Evolutionary conservation across 2,329 filamentous ascomycete genomes (phyloP).

Genomic region (Leptographium procerum): DNA sequence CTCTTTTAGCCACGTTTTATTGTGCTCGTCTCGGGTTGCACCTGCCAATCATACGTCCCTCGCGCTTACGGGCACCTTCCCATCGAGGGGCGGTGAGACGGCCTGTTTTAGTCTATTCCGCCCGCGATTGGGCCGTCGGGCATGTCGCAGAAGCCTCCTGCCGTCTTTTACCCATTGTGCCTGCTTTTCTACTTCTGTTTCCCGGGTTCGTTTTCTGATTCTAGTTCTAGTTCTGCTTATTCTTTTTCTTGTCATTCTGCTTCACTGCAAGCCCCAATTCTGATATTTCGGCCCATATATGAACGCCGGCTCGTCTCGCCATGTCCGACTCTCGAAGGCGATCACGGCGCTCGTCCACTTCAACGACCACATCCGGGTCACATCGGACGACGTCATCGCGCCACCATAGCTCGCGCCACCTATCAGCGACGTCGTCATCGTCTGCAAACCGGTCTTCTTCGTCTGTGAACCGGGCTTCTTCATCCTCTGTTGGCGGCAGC

Average conservation of each 20-base stretch:
- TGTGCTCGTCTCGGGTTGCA: background rate
- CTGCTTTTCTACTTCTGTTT: background rate
- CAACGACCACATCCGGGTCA: background rate
- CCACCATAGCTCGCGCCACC: constrained; percentile 8
- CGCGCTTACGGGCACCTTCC: background rate
- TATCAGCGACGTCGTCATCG: constrained; percentile 3
- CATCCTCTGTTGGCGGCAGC: background rate
- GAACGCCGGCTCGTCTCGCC: background rate
- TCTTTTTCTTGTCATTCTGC: background rate
- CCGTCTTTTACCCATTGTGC: background rate
- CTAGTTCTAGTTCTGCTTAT: background rate
- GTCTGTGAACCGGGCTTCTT: constrained; percentile 6
- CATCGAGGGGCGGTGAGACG: background rate
- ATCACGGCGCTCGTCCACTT: background rate
- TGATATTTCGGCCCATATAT: background rate
- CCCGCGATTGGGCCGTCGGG: background rate
- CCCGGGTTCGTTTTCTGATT: background rate
- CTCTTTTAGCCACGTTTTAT: background rate
- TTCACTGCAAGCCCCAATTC: background rate
- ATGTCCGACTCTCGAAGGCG: constrained; percentile 4
- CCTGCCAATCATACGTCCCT: background rate
- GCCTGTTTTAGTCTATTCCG: background rate
- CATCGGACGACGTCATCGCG: constrained; percentile 6
- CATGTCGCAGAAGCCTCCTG: background rate
- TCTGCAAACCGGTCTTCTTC: constrained; percentile 9